Base-by-base conservation (phyloP, 129 eudicot species). In the Dittrichia graveolens region DNA sequence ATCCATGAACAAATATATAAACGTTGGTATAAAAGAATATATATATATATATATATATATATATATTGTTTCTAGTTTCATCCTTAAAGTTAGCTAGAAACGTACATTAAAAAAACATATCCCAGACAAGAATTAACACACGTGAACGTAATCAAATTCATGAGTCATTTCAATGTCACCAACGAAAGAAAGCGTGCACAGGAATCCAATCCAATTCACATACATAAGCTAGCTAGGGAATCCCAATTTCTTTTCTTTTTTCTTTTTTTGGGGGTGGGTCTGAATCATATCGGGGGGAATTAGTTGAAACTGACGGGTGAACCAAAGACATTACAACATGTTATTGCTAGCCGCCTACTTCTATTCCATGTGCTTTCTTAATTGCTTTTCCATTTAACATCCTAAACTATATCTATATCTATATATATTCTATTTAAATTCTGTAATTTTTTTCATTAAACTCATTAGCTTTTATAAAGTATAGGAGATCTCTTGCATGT, bases 311-410 rank as follows among this genome's bases (percentile, higher is more conserved):
- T 44, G 73, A 75, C 66, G 35, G 67, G 39, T 13, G 37, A 75
- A 75, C 67, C 40, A 75, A 55, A 54, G 50, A 65, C 80, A 65
- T 9, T 53, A 43, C 57, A 75, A 75, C 79, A 75, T 75, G 79
- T 74, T 62, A 42, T 61, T 61, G 72, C 72, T 74, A 64, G 31
- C 31, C 31, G 65, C 79, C 46, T 52, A 74, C 55, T 19, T 74
- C 71, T 71, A 63, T 19, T 74, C 71, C 78, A 63, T 52, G 65
- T 52, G 65, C 37, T 43, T 75, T 63, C 35, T 24, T 24, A 24
- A 0, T 65, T 74, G 34, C 43, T 64, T 74, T 62, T 64, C 19
- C 65, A 11, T 6, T 73, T 68, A 73, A 37, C 5, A 47, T n/a
- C n/a, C n/a, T n/a, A 8, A 61, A 48, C 8, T 16, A 59, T 46